A percentile compares a stretch with the other conserved stretches of the same genome.
phyloP scores from a whole-genome alignment of 305 asterid genomes.

The Solanum chacoense region DNA sequence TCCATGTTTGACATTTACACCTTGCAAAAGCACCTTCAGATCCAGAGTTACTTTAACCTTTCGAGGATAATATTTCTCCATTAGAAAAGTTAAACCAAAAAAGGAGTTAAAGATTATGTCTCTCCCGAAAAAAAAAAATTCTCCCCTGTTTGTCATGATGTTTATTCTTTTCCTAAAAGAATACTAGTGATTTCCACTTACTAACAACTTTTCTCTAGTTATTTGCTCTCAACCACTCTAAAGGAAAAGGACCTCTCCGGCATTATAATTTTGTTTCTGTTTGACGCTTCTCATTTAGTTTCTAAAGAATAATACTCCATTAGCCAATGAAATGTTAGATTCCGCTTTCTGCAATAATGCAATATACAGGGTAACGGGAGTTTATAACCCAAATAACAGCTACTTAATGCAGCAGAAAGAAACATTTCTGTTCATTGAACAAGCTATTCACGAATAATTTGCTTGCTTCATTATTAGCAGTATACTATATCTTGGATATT shows the following conservation, averaged over 20 bases:
- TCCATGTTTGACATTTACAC: not conserved
- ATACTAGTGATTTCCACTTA: not conserved
- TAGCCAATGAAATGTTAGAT: not conserved
- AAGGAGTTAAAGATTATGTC: not conserved
- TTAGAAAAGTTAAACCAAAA: not conserved
- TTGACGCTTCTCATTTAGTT: not conserved
- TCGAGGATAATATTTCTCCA: not conserved
- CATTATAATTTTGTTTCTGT: not conserved
- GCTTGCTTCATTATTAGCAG: not conserved
- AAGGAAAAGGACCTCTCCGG: not conserved
- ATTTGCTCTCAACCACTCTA: not conserved
- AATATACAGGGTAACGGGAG: not conserved
- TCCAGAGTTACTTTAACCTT: not conserved
- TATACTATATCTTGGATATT: not conserved
- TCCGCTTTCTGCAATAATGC: not conserved
- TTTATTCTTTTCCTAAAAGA: not conserved
- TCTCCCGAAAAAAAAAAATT: not conserved
- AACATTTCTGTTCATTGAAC: not conserved
- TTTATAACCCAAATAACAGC: not conserved
- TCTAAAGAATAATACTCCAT: not conserved
- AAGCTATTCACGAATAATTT: not conserved
- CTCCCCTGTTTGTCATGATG: not conserved
- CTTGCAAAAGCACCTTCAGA: not conserved
- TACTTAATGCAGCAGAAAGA: not conserved
- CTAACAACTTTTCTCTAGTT: not conserved